Evolutionary conservation across 345 rosid species (phyloP).

Genomic region (Brassica nigra): DNA sequence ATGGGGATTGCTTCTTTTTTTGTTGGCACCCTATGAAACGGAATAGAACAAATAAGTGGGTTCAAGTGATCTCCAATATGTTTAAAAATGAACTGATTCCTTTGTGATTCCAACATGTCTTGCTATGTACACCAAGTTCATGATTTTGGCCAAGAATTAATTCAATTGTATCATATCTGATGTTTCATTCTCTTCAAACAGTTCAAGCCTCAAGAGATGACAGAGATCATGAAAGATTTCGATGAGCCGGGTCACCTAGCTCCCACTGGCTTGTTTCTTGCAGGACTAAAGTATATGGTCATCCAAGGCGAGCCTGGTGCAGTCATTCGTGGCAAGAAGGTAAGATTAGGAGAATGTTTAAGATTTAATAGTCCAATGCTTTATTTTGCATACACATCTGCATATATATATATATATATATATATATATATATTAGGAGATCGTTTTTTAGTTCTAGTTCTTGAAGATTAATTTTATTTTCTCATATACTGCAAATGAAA

Average conservation of each 20-base stretch:
- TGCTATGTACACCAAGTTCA: not conserved
- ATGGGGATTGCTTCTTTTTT: not conserved
- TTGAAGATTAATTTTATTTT: not conserved
- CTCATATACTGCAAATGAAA: not conserved
- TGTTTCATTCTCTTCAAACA: constrained; percentile 25
- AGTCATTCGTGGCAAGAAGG: constrained; percentile 82
- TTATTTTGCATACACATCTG: not conserved
- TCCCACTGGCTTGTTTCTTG: constrained; percentile 61
- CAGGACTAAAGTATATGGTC: constrained; percentile 57
- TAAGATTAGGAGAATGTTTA: not conserved
- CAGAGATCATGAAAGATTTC: constrained; percentile 59
- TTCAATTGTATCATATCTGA: not conserved
- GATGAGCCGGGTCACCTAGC: constrained; percentile 73
- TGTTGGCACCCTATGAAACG: not conserved
- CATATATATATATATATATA: not conserved
- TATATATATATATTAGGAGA: not conserved
- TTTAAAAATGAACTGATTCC: not conserved
- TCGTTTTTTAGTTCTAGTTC: not conserved
- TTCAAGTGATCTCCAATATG: not conserved
- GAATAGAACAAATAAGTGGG: not conserved
- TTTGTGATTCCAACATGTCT: not conserved
- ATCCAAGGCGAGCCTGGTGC: constrained; percentile 58
- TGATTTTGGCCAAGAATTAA: not conserved
- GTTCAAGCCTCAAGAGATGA: constrained; percentile 59
- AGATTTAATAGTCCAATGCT: not conserved